Evolutionary conservation across 805 yeast species (phyloP), one percentile per base, ranked within the genome.

Genomic region (Ascoidea asiatica): DNA sequence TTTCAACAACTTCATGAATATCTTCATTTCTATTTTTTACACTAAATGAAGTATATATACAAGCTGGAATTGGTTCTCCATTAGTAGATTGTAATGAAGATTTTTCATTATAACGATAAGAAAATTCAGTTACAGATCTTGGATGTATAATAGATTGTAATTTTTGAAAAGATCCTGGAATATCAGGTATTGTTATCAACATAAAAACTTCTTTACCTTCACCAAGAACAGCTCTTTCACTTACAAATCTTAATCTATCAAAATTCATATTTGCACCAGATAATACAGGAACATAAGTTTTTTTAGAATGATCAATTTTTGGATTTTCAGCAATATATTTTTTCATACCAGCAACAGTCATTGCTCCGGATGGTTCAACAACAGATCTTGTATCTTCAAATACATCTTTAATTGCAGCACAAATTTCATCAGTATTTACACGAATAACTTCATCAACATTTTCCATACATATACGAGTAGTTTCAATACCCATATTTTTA

Each of bases 251-350:
- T 55, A 92, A 70, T 55, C 99, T 75, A 63, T 90, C 98, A 59
- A 92, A 92, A 66, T 94, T 90, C 95, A 92, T 89, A 64, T 92
- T 92, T 35, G 99, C 99, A 47, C 99, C 99, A 19, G 95, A 82
- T 46, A 92, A 69, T 19, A 92, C 72, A 5, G 97, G 90, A 37
- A 85, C 81, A 55, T 86, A 88, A 1, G 86, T 78, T 50, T 79
- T 74, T 42, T 69, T 64, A 4, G 77, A 64, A 55, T 84, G 94
- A 54, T 82, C 84, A 37, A 78, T 69, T 44, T 82, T 85, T 6
- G 85, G 82, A 53, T 81, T 78, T 21, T 63, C 59, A 20, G 73
- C 69, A 37, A 90, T 72, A 59, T 88, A 92, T 55, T 80, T 81
- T 58, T 86, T 87, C 70, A 89, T 63, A 44, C 97, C 99, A 2